Evolutionary conservation across 768 basidiomycete species (phyloP), one percentile per base, ranked within the genome.

Genomic region (Amylocystis lapponica): DNA sequence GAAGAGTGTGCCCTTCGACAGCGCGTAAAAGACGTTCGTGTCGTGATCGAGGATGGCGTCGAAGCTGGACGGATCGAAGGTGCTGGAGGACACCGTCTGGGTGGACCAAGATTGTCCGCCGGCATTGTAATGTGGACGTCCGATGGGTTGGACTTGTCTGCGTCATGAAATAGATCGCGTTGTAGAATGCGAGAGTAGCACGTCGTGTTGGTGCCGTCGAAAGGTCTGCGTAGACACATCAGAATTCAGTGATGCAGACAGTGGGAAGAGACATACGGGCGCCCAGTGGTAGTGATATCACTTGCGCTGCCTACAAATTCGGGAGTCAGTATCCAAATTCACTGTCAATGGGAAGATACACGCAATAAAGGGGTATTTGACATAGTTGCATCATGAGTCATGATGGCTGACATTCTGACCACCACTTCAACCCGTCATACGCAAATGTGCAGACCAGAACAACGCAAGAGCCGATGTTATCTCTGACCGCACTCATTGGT

Each of bases 31-130:
- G 47, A 84, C 79, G 49, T 95, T 93, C 38, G 93, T 97, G 62
- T 97, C 93, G 51, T 95, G 93, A 66, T 97, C 93, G 26, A 97
- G 75, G 48, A 95, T 81, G 21, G 86, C 76, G 21, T 68, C 72
- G 54, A 81, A 83, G 16, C 77, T 75, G 2, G 71, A 61, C 4
- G 79, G 74, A 59, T 92, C 80, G 52, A 85, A 82, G 41, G 62
- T 62, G 27, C 72, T 74, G 1, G 72, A 53, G 5, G 66, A 73
- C 13, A 74, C 74, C 2, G 68, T 51, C 58, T 97, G 93, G 2
- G 75, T 84, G 3, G 85, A 76, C 93, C 93, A 95, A 1, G 83
- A 72, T 48, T 79, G 78, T 19, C 70, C 73, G 6, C 67, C 58
- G 5, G 83, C 87, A 55, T 92, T 76, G 66, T 83, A 96, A 96